Evolutionary conservation across 768 basidiomycete genomes (phyloP).

Genomic region (Lactarius deliciosus): DNA sequence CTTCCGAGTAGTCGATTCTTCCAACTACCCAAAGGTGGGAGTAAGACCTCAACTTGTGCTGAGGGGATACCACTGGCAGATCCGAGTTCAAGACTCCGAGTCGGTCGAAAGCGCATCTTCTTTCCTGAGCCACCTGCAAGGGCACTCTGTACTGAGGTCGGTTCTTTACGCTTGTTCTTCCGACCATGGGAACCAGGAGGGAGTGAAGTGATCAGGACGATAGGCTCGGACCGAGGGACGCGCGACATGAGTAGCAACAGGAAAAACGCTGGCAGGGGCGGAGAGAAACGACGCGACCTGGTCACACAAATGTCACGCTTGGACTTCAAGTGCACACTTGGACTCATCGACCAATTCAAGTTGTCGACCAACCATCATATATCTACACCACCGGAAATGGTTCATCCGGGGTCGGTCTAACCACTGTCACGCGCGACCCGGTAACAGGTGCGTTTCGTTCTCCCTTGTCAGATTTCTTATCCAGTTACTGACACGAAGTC

Average conservation of each 20-base stretch:
- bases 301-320: too few relatives aligned
- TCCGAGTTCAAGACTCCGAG: neutral
- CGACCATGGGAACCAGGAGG: neutral
- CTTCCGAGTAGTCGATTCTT: slow-evolving; percentile 7
- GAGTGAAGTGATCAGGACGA: slow-evolving; percentile 6
- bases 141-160: neutral
- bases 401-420: slow-evolving; percentile 97
- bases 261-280: neutral
- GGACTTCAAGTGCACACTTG: slow-evolving; percentile 42
- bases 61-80: neutral
- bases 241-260: slow-evolving; percentile 7
- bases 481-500: slow-evolving; percentile 11
- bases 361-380: slow-evolving; percentile 54
- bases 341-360: too few relatives aligned
- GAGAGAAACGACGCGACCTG: too few relatives aligned
- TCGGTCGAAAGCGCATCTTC: neutral
- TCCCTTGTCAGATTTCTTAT: neutral
- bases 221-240: neutral
- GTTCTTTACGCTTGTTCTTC: slow-evolving; percentile 30
- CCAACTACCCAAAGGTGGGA: slow-evolving; percentile 23
- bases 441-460: slow-evolving; percentile 70
- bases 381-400: slow-evolving; percentile 99
- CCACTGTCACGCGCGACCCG: slow-evolving; percentile 96
- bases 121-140: slow-evolving; percentile 37
- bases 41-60: slow-evolving; percentile 18